Evolutionary conservation across 805 yeast species (phyloP), one percentile per base, ranked within the genome.

Genomic region (Saccharomycopsis oosterbeekiorum): DNA sequence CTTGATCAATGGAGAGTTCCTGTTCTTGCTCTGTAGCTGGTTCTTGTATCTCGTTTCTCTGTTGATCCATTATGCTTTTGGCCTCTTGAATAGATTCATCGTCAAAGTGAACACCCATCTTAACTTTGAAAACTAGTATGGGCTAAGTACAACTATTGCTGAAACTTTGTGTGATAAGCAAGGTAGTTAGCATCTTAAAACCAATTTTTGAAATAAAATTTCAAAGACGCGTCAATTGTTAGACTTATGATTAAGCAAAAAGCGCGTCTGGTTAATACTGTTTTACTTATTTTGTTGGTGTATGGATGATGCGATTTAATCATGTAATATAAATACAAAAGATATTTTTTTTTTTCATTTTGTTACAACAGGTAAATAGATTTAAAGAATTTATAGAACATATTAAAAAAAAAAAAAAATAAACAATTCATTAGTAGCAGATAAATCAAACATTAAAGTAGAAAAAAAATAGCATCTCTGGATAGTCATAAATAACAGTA

Each of bases 1-100:
- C 96, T 66, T 77, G 78, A 17, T 76, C 76, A 14, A 74, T 65
- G 0, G 78, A 65, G 4, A 74, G 66, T 39, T 68, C 69, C 29
- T 68, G 66, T 17, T 59, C 63, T 15, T 62, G 65, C 24, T 60
- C 65, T 3, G 57, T 56, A 21, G 34, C 34, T 34, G 47, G 55
- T 9, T 15, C 55, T 26, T 57, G 54, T 9, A 54, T 39, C 47
- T 51, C 59, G 15, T 24, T 36, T 19, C 55, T 39, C n/a, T 42
- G 43, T 51, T 43, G 51, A 3, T 34, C 56, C 39, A 53, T 26
- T 57, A 56, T 56, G 14, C 17, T 29, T 21, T 56, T 47, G 15
- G 47, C 39, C 17, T 55, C 26, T 29, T 43, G 19, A 15, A 59
- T 50, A 11, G 62, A 59, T 17, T 50, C 53, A 14, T 59, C 62